Evolutionary conservation across 2,329 filamentous ascomycete genomes (phyloP).

Genomic region (Colletotrichum abscissum): DNA sequence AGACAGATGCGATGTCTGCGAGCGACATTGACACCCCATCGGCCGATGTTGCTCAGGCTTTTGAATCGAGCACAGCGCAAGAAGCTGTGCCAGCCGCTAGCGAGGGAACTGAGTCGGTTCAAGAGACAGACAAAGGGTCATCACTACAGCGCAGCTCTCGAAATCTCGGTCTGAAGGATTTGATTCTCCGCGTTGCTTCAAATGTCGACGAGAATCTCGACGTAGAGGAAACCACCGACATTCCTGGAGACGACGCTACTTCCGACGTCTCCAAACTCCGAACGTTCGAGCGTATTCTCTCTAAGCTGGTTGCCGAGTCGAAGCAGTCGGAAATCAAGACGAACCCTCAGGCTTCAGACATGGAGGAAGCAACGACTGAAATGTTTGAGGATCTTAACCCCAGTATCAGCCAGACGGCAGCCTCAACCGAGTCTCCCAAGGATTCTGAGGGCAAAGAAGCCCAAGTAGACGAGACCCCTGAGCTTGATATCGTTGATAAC

Average conservation of each 20-base stretch:
- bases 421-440: not conserved
- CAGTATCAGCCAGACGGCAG: not conserved
- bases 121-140: not conserved
- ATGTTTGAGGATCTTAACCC: not conserved
- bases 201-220: conserved; percentile 51
- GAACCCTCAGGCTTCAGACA: not conserved
- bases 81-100: not conserved
- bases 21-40: not conserved
- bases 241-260: conserved; percentile 40
- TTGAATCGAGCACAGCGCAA: not conserved
- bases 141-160: conserved; percentile 13
- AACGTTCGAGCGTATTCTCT: conserved; percentile 63
- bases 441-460: conserved; percentile 9
- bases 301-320: conserved; percentile 54
- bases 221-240: conserved; percentile 31
- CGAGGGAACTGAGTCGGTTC: not conserved
- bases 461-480: conserved; percentile 25
- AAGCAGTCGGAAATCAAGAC: not conserved
- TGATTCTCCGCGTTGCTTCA: conserved; percentile 63
- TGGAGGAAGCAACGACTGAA: not conserved
- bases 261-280: conserved; percentile 53
- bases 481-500: conserved; percentile 18
- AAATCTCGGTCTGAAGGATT: conserved; percentile 52
- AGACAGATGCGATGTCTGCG: not conserved
- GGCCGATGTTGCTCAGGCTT: not conserved